Evolutionary conservation across 2,329 filamentous ascomycete species (phyloP), one percentile per base, ranked within the genome.

Genomic region (Cladobotryum protrusum): DNA sequence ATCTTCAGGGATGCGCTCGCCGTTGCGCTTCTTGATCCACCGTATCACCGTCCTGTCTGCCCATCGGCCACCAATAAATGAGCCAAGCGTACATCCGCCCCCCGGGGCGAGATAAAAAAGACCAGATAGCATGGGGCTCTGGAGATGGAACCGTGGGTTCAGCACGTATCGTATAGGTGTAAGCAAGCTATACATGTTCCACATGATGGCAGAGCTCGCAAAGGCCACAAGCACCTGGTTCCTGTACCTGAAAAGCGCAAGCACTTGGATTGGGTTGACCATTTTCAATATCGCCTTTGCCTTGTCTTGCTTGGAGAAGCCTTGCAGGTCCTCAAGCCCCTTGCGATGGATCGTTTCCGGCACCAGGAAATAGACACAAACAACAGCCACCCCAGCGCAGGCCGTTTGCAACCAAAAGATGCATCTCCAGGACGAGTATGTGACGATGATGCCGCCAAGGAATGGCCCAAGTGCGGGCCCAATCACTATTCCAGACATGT

Each of bases 321-420:
- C 80, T 8, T 73, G 68, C 1, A 90, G 71, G 39, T 89, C 83
- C 7, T 77, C 70, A 17, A 79, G 78, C 50, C 79, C 78, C 60
- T 77, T 81, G 53, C 79, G 75, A 50, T 85, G 83, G 45, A 87
- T 85, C 1, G 86, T 91, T 63, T 91, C 86, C 0, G 85, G 84
- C 11, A 90, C 75, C 12, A 88, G 69, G 57, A 87, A 81, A 56
- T 81, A 76, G 32, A 86, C 76, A 1, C 83, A 75, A 0, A 83
- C 17, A 0, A 76, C 72, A 1, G 79, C 83, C 0, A 77, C 61
- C 2, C 78, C 85, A 0, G 82, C 83, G 5, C 89, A 72, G 0
- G 78, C 86, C 0, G 83, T 81, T 61, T 90, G 86, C 0, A 91
- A 71, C 82, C 85, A 90, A 69, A 89, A 90, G 47, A 90, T 88